Percentiles rank a stretch among this genome's conserved stretches.
Conservation (phyloP, 805 yeast species). For the Lachancea nothofagi region DNA sequence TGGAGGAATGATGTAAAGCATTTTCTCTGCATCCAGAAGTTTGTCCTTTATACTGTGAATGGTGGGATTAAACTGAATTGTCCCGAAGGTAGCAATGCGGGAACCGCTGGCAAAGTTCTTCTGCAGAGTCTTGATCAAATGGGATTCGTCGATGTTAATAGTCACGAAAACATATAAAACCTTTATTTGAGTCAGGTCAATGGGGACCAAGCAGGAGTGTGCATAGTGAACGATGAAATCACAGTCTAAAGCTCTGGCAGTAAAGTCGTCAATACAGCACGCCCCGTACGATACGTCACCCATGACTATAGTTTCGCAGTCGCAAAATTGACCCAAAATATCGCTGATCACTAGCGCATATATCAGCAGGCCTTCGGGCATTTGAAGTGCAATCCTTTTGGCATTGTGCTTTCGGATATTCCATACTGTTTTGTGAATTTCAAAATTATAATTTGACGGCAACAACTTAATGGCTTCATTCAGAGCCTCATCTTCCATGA, state of each 20-base stretch:
- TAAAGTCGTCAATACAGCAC: conserved; percentile 94
- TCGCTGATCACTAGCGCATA: conserved; percentile 88
- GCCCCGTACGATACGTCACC: conserved; percentile 99
- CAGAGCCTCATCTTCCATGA: conserved; percentile 71
- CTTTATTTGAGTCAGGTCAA: conserved; percentile 84
- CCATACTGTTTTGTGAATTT: conserved; percentile 94
- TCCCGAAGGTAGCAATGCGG: conserved; percentile 81
- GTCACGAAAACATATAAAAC: conserved; percentile 95
- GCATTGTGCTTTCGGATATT: conserved; percentile 72
- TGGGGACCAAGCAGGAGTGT: conserved; percentile 93
- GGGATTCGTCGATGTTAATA: conserved; percentile 78
- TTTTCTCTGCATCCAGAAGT: conserved; percentile 44
- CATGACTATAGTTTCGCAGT: conserved; percentile 86
- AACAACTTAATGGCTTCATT: conserved; percentile 74
- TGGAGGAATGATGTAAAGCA: conserved; percentile 69
- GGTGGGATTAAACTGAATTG: conserved; percentile 95
- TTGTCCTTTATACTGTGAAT: conserved; percentile 70
- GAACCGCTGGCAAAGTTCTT: conserved; percentile 62
- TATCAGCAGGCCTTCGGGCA: conserved; percentile 94
- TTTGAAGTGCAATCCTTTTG: conserved; percentile 83
- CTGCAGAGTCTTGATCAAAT: conserved; percentile 68
- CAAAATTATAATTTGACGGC: conserved; percentile 92
- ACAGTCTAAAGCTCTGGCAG: conserved; percentile 89
- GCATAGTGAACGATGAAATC: conserved; percentile 96
- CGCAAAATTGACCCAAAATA: conserved; percentile 85